Evolutionary conservation across 345 rosid genomes (phyloP).

Genomic region (Rhodamnia rubescens): DNA sequence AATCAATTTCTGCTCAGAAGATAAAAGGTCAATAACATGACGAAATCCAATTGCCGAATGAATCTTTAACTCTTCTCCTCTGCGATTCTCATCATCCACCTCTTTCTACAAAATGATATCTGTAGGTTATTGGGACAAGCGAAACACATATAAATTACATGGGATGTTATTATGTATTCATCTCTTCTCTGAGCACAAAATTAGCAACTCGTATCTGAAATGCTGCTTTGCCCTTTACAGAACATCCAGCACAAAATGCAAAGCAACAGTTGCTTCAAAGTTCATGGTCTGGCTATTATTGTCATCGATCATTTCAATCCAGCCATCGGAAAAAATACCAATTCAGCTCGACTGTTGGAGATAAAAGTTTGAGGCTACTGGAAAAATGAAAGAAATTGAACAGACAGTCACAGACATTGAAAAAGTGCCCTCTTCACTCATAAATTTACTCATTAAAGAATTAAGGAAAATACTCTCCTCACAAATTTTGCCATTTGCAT

Average conservation of each 20-base stretch:
- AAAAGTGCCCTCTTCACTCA: background rate
- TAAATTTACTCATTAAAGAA: background rate
- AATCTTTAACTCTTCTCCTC: slow-evolving; percentile 44
- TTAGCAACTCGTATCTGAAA: background rate
- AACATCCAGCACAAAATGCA: background rate
- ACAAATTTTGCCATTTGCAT: background rate
- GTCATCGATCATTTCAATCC: background rate
- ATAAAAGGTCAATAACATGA: slow-evolving; percentile 79
- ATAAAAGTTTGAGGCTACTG: background rate
- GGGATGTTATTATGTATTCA: background rate
- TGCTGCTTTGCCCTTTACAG: background rate
- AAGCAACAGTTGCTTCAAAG: background rate
- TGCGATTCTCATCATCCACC: slow-evolving; percentile 44
- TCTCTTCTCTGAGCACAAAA: background rate
- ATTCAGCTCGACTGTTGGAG: background rate
- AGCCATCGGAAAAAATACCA: background rate
- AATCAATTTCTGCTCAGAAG: slow-evolving; percentile 71
- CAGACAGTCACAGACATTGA: background rate
- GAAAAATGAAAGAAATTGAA: background rate
- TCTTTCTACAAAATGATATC: slow-evolving; percentile 42
- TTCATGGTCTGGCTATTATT: background rate
- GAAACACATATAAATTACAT: background rate
- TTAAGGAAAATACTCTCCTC: background rate
- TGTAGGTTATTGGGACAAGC: background rate
- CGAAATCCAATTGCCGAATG: slow-evolving; percentile 72